A percentile compares a stretch with the other conserved stretches of the same genome.
Evolutionary conservation across 1,284 basidiomycete species (phyloP).

Genomic region (Ganoderma boninense): DNA sequence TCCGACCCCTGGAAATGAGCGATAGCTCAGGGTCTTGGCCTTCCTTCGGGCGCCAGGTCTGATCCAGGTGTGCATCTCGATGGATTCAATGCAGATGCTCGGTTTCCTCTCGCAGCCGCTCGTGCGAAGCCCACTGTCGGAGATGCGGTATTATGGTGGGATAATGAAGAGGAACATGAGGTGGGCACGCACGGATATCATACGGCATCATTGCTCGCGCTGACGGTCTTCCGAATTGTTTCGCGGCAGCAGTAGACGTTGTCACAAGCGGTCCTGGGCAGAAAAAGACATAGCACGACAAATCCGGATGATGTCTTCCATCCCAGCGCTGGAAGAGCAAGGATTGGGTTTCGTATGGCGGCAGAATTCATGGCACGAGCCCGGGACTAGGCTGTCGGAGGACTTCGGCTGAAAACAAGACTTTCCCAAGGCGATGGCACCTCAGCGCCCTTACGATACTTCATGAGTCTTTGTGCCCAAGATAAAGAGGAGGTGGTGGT

Average conservation of each 20-base stretch:
- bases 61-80: not conserved
- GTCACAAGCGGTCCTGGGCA: not conserved
- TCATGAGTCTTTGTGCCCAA: not conserved
- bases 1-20: not conserved
- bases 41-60: not conserved
- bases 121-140: not conserved
- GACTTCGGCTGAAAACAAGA: not conserved
- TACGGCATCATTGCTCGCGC: not conserved
- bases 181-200: not conserved
- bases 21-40: not conserved
- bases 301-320: not conserved
- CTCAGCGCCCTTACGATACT: not conserved
- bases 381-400: not conserved
- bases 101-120: not conserved
- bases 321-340: not conserved
- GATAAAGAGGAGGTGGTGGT: not conserved
- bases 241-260: conserved; percentile 3
- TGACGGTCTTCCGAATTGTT: not conserved
- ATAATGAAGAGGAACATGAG: not conserved
- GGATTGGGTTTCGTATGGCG: not conserved
- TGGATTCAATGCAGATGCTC: not conserved
- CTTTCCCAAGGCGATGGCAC: not conserved
- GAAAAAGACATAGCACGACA: not conserved
- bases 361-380: too few relatives aligned
- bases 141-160: conserved; percentile 1